Percentiles rank a stretch among this genome's conserved stretches.
Conservation (phyloP, 169 alveolate species). For the Plasmodium fragile region DNA sequence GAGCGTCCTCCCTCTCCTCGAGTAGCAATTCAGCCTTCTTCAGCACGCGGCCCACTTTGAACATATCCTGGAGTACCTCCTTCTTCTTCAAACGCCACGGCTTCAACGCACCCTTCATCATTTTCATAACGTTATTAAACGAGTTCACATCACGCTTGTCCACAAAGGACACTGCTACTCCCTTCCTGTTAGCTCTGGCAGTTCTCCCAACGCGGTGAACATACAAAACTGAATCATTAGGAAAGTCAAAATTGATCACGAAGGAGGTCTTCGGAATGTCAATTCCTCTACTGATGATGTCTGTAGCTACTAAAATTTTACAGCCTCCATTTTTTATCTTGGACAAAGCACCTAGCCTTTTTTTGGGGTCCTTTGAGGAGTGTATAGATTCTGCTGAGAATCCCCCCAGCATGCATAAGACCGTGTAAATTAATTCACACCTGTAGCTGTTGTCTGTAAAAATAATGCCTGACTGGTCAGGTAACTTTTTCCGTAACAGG, state of each 20-base stretch:
- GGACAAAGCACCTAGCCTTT: constrained; percentile 94
- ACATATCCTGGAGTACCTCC: constrained; percentile 91
- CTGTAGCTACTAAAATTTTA: constrained; percentile 95
- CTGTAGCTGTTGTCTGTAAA: constrained; percentile 94
- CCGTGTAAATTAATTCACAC: constrained; percentile 92
- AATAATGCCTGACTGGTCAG: constrained; percentile 88
- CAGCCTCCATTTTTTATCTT: constrained; percentile 94
- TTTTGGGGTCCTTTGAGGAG: constrained; percentile 95
- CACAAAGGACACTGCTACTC: constrained; percentile 93
- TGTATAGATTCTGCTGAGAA: constrained; percentile 95
- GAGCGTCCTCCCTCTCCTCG: constrained; percentile 36
- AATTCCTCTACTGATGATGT: constrained; percentile 98
- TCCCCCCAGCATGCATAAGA: constrained; percentile 91
- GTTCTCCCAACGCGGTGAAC: constrained; percentile 98
- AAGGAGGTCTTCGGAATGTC: constrained; percentile 96
- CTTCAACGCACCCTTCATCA: constrained; percentile 79
- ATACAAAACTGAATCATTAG: constrained; percentile 93
- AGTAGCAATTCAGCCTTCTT: constrained; percentile 40
- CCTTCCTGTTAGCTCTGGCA: constrained; percentile 98
- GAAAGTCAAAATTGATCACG: constrained; percentile 96
- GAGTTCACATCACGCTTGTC: constrained; percentile 92
- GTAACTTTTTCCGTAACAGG: constrained; percentile 24
- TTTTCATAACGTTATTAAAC: constrained; percentile 85
- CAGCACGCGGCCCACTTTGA: constrained; percentile 92
- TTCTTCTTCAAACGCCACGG: constrained; percentile 89